Percentiles rank a stretch among this genome's conserved stretches.
Evolutionary conservation across 2,329 filamentous ascomycete species (phyloP).

Genomic region (Phoma sp.): DNA sequence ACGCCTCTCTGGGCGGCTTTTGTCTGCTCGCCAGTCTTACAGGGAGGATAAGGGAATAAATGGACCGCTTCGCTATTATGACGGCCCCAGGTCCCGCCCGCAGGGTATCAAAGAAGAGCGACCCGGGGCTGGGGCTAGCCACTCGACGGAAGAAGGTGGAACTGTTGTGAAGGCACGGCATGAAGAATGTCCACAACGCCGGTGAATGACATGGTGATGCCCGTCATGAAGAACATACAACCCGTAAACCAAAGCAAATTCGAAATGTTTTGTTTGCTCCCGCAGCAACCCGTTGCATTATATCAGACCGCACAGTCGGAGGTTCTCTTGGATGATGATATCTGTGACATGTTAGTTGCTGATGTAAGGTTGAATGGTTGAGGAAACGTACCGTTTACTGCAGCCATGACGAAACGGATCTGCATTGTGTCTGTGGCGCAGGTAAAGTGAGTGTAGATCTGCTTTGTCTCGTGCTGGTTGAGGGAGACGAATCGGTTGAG

Average conservation of each 20-base stretch:
- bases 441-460: conserved; percentile 99
- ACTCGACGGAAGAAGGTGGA: conserved; percentile 40
- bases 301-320: conserved; percentile 95
- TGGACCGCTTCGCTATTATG: conserved; percentile 29
- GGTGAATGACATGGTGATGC: conserved; percentile 42
- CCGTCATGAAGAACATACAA: conserved; percentile 47
- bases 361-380: background rate
- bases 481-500: conserved; percentile 97
- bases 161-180: conserved; percentile 26
- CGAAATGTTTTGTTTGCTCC: conserved; percentile 38
- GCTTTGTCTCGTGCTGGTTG: conserved; percentile 99
- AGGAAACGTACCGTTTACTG: conserved; percentile 84
- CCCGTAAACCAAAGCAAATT: conserved; percentile 44
- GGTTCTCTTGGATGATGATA: conserved; percentile 99
- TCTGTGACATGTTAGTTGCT: conserved; percentile 67
- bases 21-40: conserved; percentile 21
- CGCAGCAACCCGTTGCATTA: conserved; percentile 58
- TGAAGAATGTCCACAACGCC: conserved; percentile 49
- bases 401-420: conserved; percentile 99
- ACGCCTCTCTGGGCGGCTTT: conserved; percentile 20
- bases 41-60: conserved; percentile 23
- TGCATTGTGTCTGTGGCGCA: conserved; percentile 98
- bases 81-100: conserved; percentile 34
- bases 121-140: conserved; percentile 39
- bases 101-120: conserved; percentile 48